phyloP scores from a whole-genome alignment of 1,284 basidiomycete species.

The Erythrobasidium hasegawianum region DNA sequence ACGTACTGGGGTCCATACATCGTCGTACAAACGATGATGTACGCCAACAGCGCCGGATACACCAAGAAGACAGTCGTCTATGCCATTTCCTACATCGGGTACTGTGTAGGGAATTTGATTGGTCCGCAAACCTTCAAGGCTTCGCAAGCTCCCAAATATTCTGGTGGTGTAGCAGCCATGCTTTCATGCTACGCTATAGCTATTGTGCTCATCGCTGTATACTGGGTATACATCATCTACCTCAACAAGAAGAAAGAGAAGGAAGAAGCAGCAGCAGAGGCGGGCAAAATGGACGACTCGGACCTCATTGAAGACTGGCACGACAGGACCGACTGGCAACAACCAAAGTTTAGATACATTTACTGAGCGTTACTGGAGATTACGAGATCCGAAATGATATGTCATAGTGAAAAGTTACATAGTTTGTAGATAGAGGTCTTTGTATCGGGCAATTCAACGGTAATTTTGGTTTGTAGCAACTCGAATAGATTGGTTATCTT shows the following conservation, averaged over 20 bases:
- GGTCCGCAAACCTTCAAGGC: constrained; percentile 37
- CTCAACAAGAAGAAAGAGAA: constrained; percentile 36
- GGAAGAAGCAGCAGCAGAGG: constrained; percentile 25
- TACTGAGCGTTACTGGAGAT: too few relatives aligned
- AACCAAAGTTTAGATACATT: constrained; percentile 37
- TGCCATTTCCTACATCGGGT: constrained; percentile 44
- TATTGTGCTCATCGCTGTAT: constrained; percentile 29
- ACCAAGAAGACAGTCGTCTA: constrained; percentile 45
- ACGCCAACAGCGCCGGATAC: constrained; percentile 43
- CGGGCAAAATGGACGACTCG: constrained; percentile 12
- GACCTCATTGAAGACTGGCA: constrained; percentile 39
- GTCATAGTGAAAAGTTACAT: too few relatives aligned
- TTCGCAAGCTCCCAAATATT: constrained; percentile 39
- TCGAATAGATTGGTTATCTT: too few relatives aligned
- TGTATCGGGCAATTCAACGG: too few relatives aligned
- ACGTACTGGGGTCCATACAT: constrained; percentile 39
- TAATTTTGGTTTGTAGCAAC: too few relatives aligned
- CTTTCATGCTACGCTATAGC: constrained; percentile 41
- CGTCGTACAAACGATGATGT: constrained; percentile 38
- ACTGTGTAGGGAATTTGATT: constrained; percentile 38
- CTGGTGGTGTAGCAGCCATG: constrained; percentile 41
- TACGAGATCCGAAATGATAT: too few relatives aligned
- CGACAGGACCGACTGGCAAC: constrained; percentile 41
- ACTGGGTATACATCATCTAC: constrained; percentile 34
- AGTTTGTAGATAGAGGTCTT: too few relatives aligned